Conservation (phyloP, 2,329 filamentous ascomycete species). For the Aureobasidium subglaciale region DNA sequence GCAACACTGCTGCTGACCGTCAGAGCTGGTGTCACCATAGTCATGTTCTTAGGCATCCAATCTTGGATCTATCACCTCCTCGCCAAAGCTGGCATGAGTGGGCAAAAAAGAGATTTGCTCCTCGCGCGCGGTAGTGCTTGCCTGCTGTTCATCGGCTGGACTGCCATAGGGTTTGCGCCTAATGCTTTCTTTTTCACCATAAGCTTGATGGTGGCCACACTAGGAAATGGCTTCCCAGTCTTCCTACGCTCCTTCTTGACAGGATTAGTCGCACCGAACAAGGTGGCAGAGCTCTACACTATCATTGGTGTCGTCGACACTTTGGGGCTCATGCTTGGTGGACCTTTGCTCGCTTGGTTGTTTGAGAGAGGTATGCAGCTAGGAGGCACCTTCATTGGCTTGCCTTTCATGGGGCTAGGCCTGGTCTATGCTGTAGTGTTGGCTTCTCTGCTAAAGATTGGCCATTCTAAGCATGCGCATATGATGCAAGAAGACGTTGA, state of each 20-base stretch:
- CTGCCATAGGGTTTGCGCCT: slow-evolving; percentile 26
- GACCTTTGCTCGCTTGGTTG: slow-evolving; percentile 42
- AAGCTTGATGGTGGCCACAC: slow-evolving; percentile 40
- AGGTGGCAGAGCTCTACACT: slow-evolving; percentile 49
- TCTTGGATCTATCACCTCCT: slow-evolving; percentile 23
- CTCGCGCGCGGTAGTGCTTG: slow-evolving; percentile 26
- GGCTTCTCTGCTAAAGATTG: not conserved
- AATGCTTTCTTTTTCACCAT: slow-evolving; percentile 22
- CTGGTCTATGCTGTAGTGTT: slow-evolving; percentile 22
- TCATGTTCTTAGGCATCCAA: slow-evolving; percentile 27
- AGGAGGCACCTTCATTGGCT: slow-evolving; percentile 43
- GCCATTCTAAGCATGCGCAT: not conserved
- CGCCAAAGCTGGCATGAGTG: slow-evolving; percentile 18
- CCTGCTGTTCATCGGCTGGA: slow-evolving; percentile 25
- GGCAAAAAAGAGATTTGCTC: slow-evolving; percentile 26
- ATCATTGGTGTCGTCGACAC: slow-evolving; percentile 46
- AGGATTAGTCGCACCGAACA: slow-evolving; percentile 46
- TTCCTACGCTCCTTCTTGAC: slow-evolving; percentile 47
- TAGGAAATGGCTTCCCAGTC: slow-evolving; percentile 40
- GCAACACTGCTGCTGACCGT: slow-evolving; percentile 29
- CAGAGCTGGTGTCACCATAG: slow-evolving; percentile 24
- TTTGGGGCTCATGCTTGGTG: slow-evolving; percentile 40
- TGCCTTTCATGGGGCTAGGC: slow-evolving; percentile 41
- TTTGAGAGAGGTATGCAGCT: slow-evolving; percentile 41
- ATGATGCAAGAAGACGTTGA: too few species aligned